These are phyloP conservation scores for Westerdykella ornata DNA, from an alignment of 2,329 filamentous ascomycete species.

Conservation along the genomic window DNA sequence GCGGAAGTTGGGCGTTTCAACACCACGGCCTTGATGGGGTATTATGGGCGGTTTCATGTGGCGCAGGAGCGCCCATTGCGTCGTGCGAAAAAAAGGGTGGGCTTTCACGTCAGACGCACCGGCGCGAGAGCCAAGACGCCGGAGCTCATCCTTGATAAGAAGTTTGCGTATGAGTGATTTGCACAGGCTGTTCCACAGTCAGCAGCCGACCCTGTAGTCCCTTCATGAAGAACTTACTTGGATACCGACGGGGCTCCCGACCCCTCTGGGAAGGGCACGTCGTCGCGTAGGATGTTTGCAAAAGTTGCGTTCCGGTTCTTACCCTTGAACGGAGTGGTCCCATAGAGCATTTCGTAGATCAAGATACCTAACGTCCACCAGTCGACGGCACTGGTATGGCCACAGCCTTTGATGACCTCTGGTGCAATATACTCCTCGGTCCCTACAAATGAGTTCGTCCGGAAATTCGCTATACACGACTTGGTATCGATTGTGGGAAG, in stretches of 20 bases:
- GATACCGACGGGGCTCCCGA: constrained; percentile 77
- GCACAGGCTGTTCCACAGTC: constrained; percentile 61
- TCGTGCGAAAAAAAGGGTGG: constrained; percentile 92
- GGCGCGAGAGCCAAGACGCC: constrained; percentile 84
- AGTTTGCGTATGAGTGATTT: constrained; percentile 95
- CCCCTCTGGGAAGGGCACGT: constrained; percentile 92
- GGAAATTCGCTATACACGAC: constrained; percentile 96
- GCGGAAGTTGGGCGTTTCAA: constrained; percentile 94
- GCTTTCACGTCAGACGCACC: constrained; percentile 95
- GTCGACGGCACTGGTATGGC: constrained; percentile 95
- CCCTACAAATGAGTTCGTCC: constrained; percentile 96
- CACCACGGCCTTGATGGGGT: constrained; percentile 78
- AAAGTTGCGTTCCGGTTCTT: constrained; percentile 98
- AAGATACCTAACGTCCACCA: constrained; percentile 99
- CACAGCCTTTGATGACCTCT: constrained; percentile 97
- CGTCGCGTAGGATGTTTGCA: constrained; percentile 91
- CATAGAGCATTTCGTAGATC: constrained; percentile 98
- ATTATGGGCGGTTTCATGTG: constrained; percentile 98
- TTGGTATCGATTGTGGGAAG: constrained; percentile 97
- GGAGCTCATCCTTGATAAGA: constrained; percentile 94
- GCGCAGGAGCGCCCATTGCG: constrained; percentile 92
- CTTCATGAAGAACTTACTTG: constrained; percentile 63
- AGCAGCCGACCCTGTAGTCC: constrained; percentile 17
- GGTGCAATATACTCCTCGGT: constrained; percentile 99
- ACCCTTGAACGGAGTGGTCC: constrained; percentile 97